phyloP scores from a whole-genome alignment of 1,284 basidiomycete genomes.

The Tremellales sp. region DNA sequence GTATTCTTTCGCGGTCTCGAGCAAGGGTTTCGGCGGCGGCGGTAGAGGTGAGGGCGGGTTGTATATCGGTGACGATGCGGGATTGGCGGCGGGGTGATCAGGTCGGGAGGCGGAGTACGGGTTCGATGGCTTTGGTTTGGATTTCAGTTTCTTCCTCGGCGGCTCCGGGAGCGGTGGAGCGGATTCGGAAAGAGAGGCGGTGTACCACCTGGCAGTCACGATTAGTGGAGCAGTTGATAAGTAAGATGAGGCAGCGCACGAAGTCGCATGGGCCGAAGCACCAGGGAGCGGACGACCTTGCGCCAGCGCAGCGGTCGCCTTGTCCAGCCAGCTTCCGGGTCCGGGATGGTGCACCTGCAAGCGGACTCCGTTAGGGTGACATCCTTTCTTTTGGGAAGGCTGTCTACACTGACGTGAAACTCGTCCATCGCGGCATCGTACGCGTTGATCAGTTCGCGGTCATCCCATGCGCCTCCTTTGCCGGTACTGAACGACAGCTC shows the following conservation, averaged over 20 bases:
- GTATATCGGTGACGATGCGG: not conserved
- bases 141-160: not conserved
- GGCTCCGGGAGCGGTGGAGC: too few relatives aligned
- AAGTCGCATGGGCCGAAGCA: constrained; percentile 29
- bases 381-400: not conserved
- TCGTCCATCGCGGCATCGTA: constrained; percentile 47
- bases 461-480: constrained; percentile 42
- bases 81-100: not conserved
- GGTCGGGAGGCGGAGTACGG: constrained; percentile 18
- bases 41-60: constrained; percentile 19
- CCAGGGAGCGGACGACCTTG: constrained; percentile 38
- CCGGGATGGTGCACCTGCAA: constrained; percentile 46
- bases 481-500: constrained; percentile 12
- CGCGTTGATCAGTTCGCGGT: constrained; percentile 43
- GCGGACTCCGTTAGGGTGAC: not conserved
- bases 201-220: constrained; percentile 8
- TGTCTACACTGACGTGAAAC: constrained; percentile 39
- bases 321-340: constrained; percentile 48
- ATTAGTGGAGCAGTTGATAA: not conserved
- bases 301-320: constrained; percentile 43
- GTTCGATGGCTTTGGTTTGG: constrained; percentile 1
- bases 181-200: too few relatives aligned
- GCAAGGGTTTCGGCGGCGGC: not conserved
- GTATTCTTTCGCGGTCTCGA: not conserved
- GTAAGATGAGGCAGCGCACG: constrained; percentile 24